These are phyloP conservation scores for Trichoderma sp. DNA, from an alignment of 2,329 filamentous ascomycete genomes.

Conservation along the genomic window DNA sequence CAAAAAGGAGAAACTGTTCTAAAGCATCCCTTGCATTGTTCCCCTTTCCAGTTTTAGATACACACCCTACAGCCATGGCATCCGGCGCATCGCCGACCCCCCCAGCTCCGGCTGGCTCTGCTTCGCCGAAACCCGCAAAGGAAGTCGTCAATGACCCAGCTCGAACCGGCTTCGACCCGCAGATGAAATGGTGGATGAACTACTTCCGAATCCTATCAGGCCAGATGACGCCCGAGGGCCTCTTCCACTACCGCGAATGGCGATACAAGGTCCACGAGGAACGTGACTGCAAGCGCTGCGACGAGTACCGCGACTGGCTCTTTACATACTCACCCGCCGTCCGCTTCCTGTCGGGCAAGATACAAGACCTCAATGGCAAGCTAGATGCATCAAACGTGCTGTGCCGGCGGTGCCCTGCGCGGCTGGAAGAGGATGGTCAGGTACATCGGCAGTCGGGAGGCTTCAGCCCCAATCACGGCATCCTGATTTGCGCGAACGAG, in stretches of 20 bases:
- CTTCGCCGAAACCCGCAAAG: slow-evolving; percentile 23
- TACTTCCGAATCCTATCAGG: slow-evolving; percentile 81
- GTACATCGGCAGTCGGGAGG: slow-evolving; percentile 71
- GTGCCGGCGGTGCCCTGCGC: slow-evolving; percentile 72
- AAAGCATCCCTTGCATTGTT: background rate
- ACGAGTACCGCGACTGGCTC: slow-evolving; percentile 78
- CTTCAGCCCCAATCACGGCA: slow-evolving; percentile 82
- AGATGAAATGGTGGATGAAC: slow-evolving; percentile 69
- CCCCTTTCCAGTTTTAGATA: background rate
- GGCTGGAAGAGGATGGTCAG: slow-evolving; percentile 54
- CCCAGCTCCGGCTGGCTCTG: slow-evolving; percentile 21
- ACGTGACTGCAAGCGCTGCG: slow-evolving; percentile 76
- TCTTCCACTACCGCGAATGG: slow-evolving; percentile 73
- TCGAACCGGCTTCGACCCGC: slow-evolving; percentile 61
- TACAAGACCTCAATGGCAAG: slow-evolving; percentile 72
- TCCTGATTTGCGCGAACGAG: slow-evolving; percentile 90
- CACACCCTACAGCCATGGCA: slow-evolving; percentile 15
- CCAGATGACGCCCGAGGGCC: slow-evolving; percentile 64
- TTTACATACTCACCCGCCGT: slow-evolving; percentile 82
- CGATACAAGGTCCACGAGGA: slow-evolving; percentile 73
- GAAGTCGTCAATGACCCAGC: slow-evolving; percentile 56
- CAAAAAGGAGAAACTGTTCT: background rate
- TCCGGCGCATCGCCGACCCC: slow-evolving; percentile 19
- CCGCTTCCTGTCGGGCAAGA: slow-evolving; percentile 80
- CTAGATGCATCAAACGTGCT: slow-evolving; percentile 73